These are phyloP conservation scores for Penicillium brasilianum DNA, from an alignment of 2,329 filamentous ascomycete species.

Conservation along the genomic window DNA sequence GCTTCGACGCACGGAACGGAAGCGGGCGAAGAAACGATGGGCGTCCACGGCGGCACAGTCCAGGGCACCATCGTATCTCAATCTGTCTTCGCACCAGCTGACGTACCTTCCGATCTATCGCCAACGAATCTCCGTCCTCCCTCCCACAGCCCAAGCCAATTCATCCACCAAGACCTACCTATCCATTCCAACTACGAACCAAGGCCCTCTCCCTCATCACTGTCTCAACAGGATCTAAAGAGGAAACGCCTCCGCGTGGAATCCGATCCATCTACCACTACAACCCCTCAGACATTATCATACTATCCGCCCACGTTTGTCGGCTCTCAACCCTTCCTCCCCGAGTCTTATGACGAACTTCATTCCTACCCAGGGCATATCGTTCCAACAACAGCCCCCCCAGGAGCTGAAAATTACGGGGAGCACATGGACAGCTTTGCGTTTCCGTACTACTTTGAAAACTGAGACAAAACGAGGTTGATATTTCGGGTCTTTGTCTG, in stretches of 20 bases:
- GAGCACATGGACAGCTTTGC: slow-evolving; percentile 26
- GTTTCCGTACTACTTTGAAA: slow-evolving; percentile 38
- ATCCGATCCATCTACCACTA: slow-evolving; percentile 2
- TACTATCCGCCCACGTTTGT: slow-evolving; percentile 22
- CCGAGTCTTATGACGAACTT: slow-evolving; percentile 17
- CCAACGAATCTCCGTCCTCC: slow-evolving; percentile 11
- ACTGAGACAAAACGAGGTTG: slow-evolving; percentile 15
- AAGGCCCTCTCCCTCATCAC: not conserved
- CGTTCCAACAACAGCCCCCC: slow-evolving; percentile 17
- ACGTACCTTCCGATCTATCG: slow-evolving; percentile 9
- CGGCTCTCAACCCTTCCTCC: slow-evolving; percentile 15
- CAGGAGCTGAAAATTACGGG: slow-evolving; percentile 16
- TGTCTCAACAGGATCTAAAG: slow-evolving; percentile 24
- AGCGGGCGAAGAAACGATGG: slow-evolving; percentile 5
- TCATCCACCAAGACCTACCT: slow-evolving; percentile 17
- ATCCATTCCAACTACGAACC: slow-evolving; percentile 15
- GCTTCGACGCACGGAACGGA: slow-evolving; percentile 16
- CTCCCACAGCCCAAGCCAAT: slow-evolving; percentile 17
- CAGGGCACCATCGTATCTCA: slow-evolving; percentile 11
- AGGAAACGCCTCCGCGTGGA: slow-evolving; percentile 26
- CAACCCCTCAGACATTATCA: slow-evolving; percentile 8
- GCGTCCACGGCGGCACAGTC: slow-evolving; percentile 9
- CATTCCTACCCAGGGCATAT: slow-evolving; percentile 15
- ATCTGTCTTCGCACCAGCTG: slow-evolving; percentile 9
- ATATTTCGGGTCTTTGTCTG: slow-evolving; percentile 1